A percentile compares a stretch with the other conserved stretches of the same genome.
phyloP scores from a whole-genome alignment of 2,329 filamentous ascomycete species.

The Colletotrichum sp. region DNA sequence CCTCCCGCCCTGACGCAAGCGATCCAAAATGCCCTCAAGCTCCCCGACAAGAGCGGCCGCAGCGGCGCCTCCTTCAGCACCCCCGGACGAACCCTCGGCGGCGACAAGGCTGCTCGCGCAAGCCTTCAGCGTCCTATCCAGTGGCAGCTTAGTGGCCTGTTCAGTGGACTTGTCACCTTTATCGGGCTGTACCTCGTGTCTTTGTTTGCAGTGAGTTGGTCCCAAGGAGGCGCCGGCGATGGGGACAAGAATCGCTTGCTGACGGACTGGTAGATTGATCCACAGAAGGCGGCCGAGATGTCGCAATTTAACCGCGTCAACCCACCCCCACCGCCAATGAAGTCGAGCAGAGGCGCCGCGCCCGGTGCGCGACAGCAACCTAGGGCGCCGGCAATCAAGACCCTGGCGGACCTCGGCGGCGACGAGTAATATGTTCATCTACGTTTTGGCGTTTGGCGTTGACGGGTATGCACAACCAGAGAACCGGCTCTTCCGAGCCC shows the following conservation, averaged over 20 bases:
- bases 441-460: not conserved
- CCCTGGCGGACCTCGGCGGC: slow-evolving; percentile 57
- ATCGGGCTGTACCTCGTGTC: slow-evolving; percentile 67
- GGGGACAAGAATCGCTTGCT: not conserved
- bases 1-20: slow-evolving; percentile 75
- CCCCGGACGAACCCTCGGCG: slow-evolving; percentile 63
- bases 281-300: slow-evolving; percentile 64
- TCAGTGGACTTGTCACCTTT: slow-evolving; percentile 58
- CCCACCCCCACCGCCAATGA: slow-evolving; percentile 30
- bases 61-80: slow-evolving; percentile 56
- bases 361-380: slow-evolving; percentile 18
- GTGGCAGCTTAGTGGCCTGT: slow-evolving; percentile 44
- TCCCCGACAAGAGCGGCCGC: slow-evolving; percentile 45
- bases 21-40: slow-evolving; percentile 72
- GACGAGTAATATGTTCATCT: not conserved
- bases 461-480: not conserved
- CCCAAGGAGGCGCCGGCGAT: not conserved
- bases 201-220: slow-evolving; percentile 60
- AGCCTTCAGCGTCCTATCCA: slow-evolving; percentile 26
- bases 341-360: slow-evolving; percentile 19
- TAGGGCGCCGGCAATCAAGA: slow-evolving; percentile 50
- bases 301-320: slow-evolving; percentile 63
- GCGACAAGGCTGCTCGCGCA: slow-evolving; percentile 28
- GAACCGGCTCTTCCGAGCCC: not conserved
- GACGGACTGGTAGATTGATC: slow-evolving; percentile 55